Evolutionary conservation across 352 stramenopile species (phyloP), one percentile per base, ranked within the genome.

Genomic region (Phytophthora pluvialis): DNA sequence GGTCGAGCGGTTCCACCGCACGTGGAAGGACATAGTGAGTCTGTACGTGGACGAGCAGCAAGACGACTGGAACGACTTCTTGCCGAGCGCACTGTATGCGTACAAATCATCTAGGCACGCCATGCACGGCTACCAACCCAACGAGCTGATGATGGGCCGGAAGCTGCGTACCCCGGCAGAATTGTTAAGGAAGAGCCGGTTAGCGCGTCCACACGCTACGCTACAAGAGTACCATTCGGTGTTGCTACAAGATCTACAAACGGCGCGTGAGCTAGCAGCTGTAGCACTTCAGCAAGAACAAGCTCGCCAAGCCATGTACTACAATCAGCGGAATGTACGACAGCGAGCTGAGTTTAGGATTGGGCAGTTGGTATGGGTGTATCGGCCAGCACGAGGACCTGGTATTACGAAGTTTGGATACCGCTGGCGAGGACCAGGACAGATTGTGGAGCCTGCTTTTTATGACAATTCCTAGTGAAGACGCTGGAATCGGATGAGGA

Each of bases 41-140:
- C 28, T 72, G 1, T 64, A n/a, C n/a, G n/a, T n/a, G n/a, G n/a
- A n/a, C n/a, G n/a, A n/a, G n/a, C n/a, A n/a, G n/a, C n/a, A n/a
- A 65, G 28, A 57, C 39, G 60, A 67, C 21, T 75, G 60, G 60
- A 55, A 70, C 15, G 51, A 64, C 12, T 71, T 58, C 39, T 9
- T 75, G 13, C 29, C 38, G 1, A 32, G 16, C 15, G 43, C 43
- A 4, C 6, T 53, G 21, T 56, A 62, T 13, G 31, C 42, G 2
- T 62, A 62, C 25, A 54, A 54, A 11, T 48, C 33, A 5, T 36
- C 31, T 0, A 47, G n/a, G 5, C 54, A 62, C 18, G 21, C 33
- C 0, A 36, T 13, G 2, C 32, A 44, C 8, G 18, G 54, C 0
- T 54, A 46, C 11, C 47, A 46, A 5, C 47, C 57, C 1, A 64